Percentiles rank a stretch among this genome's conserved stretches.
Evolutionary conservation across 371 early-diverging fungal genomes (phyloP).

Genomic region (Choanephora cucurbitarum): DNA sequence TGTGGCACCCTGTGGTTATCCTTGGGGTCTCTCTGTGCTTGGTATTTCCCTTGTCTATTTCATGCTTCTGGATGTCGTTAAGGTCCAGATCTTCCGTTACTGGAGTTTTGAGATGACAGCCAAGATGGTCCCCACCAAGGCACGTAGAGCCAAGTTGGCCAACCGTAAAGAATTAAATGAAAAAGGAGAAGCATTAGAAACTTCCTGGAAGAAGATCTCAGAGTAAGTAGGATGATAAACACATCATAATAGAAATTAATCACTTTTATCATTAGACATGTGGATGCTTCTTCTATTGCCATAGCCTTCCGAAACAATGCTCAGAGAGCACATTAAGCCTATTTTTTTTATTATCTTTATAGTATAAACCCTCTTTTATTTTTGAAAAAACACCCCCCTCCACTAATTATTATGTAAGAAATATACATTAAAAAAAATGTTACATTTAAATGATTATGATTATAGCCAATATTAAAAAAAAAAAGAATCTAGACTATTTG

Average conservation of each 20-base stretch:
- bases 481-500: too few relatives aligned
- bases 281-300: slow-evolving; percentile 26
- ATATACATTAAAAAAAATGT: too few relatives aligned
- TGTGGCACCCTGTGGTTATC: slow-evolving; percentile 57
- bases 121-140: slow-evolving; percentile 65
- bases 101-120: slow-evolving; percentile 76
- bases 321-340: not conserved
- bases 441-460: too few relatives aligned
- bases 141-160: slow-evolving; percentile 61
- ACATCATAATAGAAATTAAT: too few relatives aligned
- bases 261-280: too few relatives aligned
- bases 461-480: too few relatives aligned
- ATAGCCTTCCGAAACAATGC: slow-evolving; percentile 27
- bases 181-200: slow-evolving; percentile 28
- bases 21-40: slow-evolving; percentile 66
- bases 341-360: too few relatives aligned
- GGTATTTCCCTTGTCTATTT: slow-evolving; percentile 70
- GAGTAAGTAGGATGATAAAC: slow-evolving; percentile 19
- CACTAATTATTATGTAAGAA: not conserved
- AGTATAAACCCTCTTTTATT: not conserved
- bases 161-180: slow-evolving; percentile 45
- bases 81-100: slow-evolving; percentile 74
- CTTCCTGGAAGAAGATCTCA: slow-evolving; percentile 26
- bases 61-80: slow-evolving; percentile 85
- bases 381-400: not conserved